Evolutionary conservation across 805 yeast genomes (phyloP).

Genomic region (Schwanniomyces pseudopolymorphus): DNA sequence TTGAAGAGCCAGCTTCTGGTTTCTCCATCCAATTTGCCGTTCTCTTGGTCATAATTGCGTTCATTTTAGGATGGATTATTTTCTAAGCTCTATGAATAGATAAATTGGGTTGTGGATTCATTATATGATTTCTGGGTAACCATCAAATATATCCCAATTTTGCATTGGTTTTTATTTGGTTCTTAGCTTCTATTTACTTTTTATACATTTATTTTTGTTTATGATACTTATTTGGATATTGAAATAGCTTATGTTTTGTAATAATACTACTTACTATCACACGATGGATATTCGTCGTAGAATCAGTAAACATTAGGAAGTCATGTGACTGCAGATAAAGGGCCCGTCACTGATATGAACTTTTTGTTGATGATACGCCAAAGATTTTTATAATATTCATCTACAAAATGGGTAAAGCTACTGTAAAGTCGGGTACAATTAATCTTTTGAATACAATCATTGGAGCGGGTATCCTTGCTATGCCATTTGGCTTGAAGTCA

Average conservation of each 20-base stretch:
- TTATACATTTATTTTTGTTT: not conserved
- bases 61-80: slow-evolving; percentile 74
- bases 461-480: slow-evolving; percentile 69
- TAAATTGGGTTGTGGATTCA: not conserved
- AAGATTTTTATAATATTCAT: not conserved
- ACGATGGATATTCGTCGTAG: not conserved
- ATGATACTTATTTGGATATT: not conserved
- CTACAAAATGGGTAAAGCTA: slow-evolving; percentile 27
- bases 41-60: slow-evolving; percentile 45
- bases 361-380: not conserved
- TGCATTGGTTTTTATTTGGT: not conserved
- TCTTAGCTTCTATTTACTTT: not conserved
- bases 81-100: slow-evolving; percentile 34
- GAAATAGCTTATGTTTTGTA: not conserved
- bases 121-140: not conserved
- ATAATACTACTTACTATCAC: not conserved
- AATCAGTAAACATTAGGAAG: not conserved
- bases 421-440: slow-evolving; percentile 49
- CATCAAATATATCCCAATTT: not conserved
- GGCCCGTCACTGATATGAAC: not conserved
- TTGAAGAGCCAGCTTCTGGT: slow-evolving; percentile 41
- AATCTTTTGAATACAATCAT: slow-evolving; percentile 57
- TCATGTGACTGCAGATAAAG: not conserved
- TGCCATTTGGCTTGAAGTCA: slow-evolving; percentile 63
- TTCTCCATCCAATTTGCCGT: slow-evolving; percentile 55